Evolutionary conservation across 768 basidiomycete species (phyloP), one percentile per base, ranked within the genome.

Genomic region (Hypholoma fasciculare): DNA sequence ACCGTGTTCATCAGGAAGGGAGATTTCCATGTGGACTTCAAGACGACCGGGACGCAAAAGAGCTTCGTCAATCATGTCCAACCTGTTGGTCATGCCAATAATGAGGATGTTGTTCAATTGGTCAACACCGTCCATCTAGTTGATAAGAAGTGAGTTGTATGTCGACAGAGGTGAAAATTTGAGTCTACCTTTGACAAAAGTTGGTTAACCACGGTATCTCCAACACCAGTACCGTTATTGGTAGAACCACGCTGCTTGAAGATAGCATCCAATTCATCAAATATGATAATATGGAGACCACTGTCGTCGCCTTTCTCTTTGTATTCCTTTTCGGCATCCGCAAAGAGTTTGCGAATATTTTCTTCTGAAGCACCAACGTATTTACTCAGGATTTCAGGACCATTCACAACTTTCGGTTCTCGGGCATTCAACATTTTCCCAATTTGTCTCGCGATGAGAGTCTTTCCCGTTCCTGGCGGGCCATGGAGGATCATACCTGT

Each of bases 21-120:
- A 98, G 60, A 99, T 98, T 75, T 99, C 97, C 89, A 99, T 97
- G 74, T 98, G 97, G 13, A 98, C 96, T 72, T 99, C 97, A 48
- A 99, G 88, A 79, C 97, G 96, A 43, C 97, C 97, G 1, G 97
- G 96, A 66, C 97, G 95, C 5, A 98, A 82, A 2, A 98, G 83
- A 7, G 96, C 97, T 69, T 99, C 97, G 67, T 99, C 97, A 65
- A 99, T 98, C 96, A 99, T 94, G 79, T 99, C 97, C 43, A 86
- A 76, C 59, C 97, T 89, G 73, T 99, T 98, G 47, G 96, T 99
- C 97, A 99, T 99, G 66, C 97, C 97, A 64, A 99, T 99, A 65
- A 99, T 90, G 66, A 99, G 89, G 60, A 99, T 96, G 74, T 99
- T 99, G 79, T 99, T 98, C 34, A 99, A 79, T 76, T 94, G 91